Conservation (phyloP, 345 rosid species). For the Diplotaxis tenuifolia region DNA sequence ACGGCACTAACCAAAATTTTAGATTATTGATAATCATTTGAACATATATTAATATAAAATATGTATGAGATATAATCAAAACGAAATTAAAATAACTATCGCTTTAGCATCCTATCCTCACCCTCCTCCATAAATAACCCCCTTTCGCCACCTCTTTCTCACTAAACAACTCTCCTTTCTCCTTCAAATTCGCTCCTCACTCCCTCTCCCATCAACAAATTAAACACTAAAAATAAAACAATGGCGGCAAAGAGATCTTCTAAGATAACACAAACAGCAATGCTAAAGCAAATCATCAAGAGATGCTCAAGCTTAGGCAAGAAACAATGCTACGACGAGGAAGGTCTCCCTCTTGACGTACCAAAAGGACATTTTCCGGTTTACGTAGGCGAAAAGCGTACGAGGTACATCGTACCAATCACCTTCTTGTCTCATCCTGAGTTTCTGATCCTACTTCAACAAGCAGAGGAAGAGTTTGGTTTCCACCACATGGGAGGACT, state of each 20-base stretch:
- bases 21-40: conserved; percentile 22
- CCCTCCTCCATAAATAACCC: conserved; percentile 45
- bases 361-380: conserved; percentile 96
- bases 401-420: conserved; percentile 82
- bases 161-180: conserved; percentile 27
- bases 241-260: conserved; percentile 65
- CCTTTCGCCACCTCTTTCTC: conserved; percentile 24
- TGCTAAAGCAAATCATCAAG: conserved; percentile 68
- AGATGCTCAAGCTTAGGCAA: conserved; percentile 83
- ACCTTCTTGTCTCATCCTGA: conserved; percentile 73
- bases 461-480: conserved; percentile 96
- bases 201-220: conserved; percentile 9
- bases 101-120: conserved; percentile 27
- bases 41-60: not conserved
- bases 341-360: conserved; percentile 71
- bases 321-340: conserved; percentile 50
- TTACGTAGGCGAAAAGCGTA: conserved; percentile 79
- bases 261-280: conserved; percentile 64
- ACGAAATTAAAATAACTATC: conserved; percentile 9
- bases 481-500: conserved; percentile 86
- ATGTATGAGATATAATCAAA: conserved; percentile 23
- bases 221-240: not conserved
- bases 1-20: conserved; percentile 29
- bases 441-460: conserved; percentile 70
- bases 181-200: conserved; percentile 6